phyloP scores from a whole-genome alignment of 179 eudicot species.

The Heliamphora pulchella region DNA sequence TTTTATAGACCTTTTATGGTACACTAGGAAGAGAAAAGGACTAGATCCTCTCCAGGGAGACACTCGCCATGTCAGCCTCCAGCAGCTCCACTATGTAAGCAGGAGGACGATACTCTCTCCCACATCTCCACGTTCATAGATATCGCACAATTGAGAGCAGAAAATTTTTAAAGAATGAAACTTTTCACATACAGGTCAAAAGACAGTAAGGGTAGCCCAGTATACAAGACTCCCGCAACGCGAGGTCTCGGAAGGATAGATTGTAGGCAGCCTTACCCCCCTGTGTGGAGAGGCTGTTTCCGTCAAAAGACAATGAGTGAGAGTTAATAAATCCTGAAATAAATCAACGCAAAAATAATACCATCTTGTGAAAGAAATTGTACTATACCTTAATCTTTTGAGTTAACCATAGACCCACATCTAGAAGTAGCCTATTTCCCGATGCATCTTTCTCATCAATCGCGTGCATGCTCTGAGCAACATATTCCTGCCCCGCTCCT shows the following conservation, averaged over 20 bases:
- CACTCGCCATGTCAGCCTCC: no score
- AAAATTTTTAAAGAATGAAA: not conserved
- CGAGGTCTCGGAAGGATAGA: no score
- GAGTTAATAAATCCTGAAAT: not conserved
- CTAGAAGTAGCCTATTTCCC: constrained; percentile 71
- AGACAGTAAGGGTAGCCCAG: no score
- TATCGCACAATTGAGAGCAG: not conserved
- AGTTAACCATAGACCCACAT: constrained; percentile 75
- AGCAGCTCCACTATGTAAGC: no score
- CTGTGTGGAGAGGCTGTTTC: no score
- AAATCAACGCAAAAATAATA: not conserved
- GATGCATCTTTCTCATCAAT: constrained; percentile 65
- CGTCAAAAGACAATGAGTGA: no score
- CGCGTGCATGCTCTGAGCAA: constrained; percentile 47
- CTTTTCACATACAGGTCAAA: not conserved
- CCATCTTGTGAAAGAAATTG: not conserved
- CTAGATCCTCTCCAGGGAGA: no score
- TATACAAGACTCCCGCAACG: no score
- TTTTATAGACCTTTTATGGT: not conserved
- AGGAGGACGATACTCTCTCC: no score
- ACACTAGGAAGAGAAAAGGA: no score
- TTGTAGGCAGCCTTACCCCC: no score
- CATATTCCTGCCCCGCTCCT: constrained; percentile 84
- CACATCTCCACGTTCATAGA: not conserved
- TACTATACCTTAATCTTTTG: constrained; percentile 63